Base-by-base conservation (phyloP, 2,329 filamentous ascomycete genomes). In the Aspergillus flavus region DNA sequence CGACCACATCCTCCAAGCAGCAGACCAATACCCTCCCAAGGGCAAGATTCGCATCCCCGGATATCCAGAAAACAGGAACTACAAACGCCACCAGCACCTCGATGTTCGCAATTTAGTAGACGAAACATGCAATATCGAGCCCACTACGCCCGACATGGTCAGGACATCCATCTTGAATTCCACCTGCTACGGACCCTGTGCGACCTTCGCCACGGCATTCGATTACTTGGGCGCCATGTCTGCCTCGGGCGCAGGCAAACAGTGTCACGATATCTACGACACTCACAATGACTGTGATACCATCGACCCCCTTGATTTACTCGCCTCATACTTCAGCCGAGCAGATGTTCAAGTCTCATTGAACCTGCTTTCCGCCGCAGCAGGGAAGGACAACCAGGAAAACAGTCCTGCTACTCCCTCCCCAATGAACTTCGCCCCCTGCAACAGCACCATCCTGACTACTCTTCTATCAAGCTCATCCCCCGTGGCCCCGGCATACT, bases 191-290 rank as follows among this genome's bases (percentile, higher is more conserved):
- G 74, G 74, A 6, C 69, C 72, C 45, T 80, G 78, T 58, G 76
- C 76, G 12, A 75, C 72, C 28, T 77, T 72, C 62, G 71, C 73
- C 28, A 78, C 76, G 26, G 75, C 75, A 43, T 64, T 70, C 36
- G 70, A 76, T 55, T 76, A 76, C 59, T 43, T 78, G 39, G 59
- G 60, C 32, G 65, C 72, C 7, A 61, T 58, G 6, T 66, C 67
- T 14, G 52, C 57, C 26, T 55, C 60, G 7, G 62, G 64, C 3
- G 54, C 61, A 10, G 61, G 65, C 26, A 61, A 68, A 21, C 53
- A 58, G 5, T 78, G 75, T 59, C 78, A 73, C 65, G 74, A 73
- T 45, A 52, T 75, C 43, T 78, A 79, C 55, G 75, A 78, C 36
- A 74, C 78, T 54, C 67, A 63, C 14, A 71, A 75, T 26, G 65